Conservation (phyloP, 768 basidiomycete genomes). For the Pleurotus platypus region DNA sequence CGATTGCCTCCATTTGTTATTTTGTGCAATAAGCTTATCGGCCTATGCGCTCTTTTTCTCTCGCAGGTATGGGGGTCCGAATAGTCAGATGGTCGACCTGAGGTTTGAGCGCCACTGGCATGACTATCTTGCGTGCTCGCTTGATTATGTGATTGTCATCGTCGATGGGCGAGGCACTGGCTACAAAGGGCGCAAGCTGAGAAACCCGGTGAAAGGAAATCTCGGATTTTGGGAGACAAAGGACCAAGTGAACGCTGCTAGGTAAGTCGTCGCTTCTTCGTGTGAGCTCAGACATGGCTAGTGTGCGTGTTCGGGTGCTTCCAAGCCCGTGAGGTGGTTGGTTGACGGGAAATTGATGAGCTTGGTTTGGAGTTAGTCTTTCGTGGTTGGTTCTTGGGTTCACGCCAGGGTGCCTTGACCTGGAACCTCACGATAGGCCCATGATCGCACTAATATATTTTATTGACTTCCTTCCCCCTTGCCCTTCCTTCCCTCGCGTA, state of each 20-base stretch:
- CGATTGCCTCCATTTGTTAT: background rate
- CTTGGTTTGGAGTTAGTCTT: slow-evolving; percentile 6
- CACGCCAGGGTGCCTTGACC: slow-evolving; percentile 8
- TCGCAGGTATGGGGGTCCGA: slow-evolving; percentile 85
- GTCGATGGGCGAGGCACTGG: slow-evolving; percentile 96
- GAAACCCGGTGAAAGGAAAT: slow-evolving; percentile 86
- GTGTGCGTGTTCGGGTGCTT: background rate
- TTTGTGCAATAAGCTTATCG: background rate
- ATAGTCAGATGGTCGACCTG: slow-evolving; percentile 72
- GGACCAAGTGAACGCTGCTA: slow-evolving; percentile 89
- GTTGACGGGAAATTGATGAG: slow-evolving; percentile 4
- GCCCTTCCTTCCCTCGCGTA: background rate
- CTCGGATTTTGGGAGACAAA: slow-evolving; percentile 85
- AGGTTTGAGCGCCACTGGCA: slow-evolving; percentile 79
- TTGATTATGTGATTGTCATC: slow-evolving; percentile 81
- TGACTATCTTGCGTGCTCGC: slow-evolving; percentile 74
- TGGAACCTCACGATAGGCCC: background rate
- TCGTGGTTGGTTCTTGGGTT: background rate
- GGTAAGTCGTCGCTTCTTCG: slow-evolving; percentile 38
- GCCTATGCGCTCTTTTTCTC: background rate
- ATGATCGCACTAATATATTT: slow-evolving; percentile 1
- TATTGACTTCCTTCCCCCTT: background rate
- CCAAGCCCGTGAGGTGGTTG: slow-evolving; percentile 4
- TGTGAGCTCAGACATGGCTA: background rate
- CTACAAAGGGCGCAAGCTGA: slow-evolving; percentile 76